phyloP scores from a whole-genome alignment of 192 early-diverging fungal genomes.

The Phycomyces blakesleeanus region DNA sequence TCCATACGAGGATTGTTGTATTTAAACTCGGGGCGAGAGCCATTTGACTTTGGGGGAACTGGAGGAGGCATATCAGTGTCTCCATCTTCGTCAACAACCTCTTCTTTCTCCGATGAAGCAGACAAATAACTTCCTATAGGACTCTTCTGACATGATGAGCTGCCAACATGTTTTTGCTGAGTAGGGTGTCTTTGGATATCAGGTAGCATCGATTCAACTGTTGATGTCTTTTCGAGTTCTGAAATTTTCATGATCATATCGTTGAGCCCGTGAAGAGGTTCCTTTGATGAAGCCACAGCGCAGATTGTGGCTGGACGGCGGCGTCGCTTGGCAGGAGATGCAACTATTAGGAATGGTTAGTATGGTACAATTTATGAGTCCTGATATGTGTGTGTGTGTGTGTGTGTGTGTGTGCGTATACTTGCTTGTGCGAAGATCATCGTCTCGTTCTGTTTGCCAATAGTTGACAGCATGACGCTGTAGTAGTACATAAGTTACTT shows the following conservation, averaged over 20 bases:
- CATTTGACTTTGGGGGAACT: conserved; percentile 21
- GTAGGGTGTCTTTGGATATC: conserved; percentile 4
- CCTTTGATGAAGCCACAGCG: conserved; percentile 23
- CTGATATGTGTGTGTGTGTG: no score
- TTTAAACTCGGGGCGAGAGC: conserved; percentile 6
- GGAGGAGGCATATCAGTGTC: conserved; percentile 13
- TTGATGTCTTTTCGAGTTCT: conserved; percentile 11
- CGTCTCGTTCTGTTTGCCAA: conserved; percentile 27
- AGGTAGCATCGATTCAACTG: conserved; percentile 3
- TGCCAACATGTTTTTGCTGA: neutral
- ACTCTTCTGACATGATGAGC: neutral
- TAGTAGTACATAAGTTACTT: conserved; percentile 33
- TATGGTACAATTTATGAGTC: neutral
- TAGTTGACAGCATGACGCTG: conserved; percentile 26
- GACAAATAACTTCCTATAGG: neutral
- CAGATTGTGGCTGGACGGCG: conserved; percentile 33
- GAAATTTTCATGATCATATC: conserved; percentile 27
- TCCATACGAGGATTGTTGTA: conserved; percentile 8
- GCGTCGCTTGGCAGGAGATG: conserved; percentile 32
- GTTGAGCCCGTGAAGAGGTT: conserved; percentile 22
- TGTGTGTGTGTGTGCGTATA: no score
- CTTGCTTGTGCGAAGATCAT: conserved; percentile 8
- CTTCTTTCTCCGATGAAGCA: neutral
- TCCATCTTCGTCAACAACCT: neutral
- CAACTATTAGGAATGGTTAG: neutral